A percentile compares a stretch with the other conserved stretches of the same genome.
Evolutionary conservation across 2,329 filamentous ascomycete genomes (phyloP).

Genomic region (Lasiodiplodia gonubiensis): DNA sequence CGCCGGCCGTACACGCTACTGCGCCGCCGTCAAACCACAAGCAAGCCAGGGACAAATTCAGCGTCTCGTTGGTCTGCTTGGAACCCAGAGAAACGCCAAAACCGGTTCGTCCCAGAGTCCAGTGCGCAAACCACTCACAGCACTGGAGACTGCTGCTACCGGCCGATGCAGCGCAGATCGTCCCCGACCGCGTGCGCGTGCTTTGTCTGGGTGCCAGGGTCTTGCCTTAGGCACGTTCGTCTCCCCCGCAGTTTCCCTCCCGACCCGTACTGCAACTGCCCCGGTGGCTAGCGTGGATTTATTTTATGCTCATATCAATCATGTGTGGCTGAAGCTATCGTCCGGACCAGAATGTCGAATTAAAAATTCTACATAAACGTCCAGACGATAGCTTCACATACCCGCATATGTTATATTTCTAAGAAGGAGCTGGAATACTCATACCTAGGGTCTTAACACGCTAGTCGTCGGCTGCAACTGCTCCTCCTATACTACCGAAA

Average conservation of each 20-base stretch:
- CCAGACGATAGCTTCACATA: too few species aligned
- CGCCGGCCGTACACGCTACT: not conserved
- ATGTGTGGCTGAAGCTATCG: too few species aligned
- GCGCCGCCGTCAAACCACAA: not conserved
- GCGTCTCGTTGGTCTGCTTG: not conserved
- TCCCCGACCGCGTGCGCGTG: not conserved
- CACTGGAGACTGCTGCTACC: not conserved
- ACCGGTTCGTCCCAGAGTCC: not conserved
- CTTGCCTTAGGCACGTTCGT: conserved; percentile 15
- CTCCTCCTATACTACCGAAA: too few species aligned
- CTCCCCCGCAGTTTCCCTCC: conserved; percentile 15
- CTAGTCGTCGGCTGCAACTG: too few species aligned
- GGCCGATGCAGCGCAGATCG: conserved; percentile 11
- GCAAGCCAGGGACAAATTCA: not conserved
- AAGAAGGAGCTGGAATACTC: too few species aligned
- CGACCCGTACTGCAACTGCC: conserved; percentile 3
- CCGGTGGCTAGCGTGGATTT: too few species aligned
- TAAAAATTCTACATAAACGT: too few species aligned
- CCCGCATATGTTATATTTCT: too few species aligned
- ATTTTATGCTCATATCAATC: too few species aligned
- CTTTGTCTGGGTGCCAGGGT: conserved; percentile 12
- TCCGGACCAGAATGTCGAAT: too few species aligned
- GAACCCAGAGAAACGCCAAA: conserved; percentile 8
- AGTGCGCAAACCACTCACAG: not conserved
- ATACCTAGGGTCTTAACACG: too few species aligned